Percentiles rank a stretch among this genome's conserved stretches.
Evolutionary conservation across 2,329 filamentous ascomycete genomes (phyloP).

Genomic region (Mycocentrospora acerina): DNA sequence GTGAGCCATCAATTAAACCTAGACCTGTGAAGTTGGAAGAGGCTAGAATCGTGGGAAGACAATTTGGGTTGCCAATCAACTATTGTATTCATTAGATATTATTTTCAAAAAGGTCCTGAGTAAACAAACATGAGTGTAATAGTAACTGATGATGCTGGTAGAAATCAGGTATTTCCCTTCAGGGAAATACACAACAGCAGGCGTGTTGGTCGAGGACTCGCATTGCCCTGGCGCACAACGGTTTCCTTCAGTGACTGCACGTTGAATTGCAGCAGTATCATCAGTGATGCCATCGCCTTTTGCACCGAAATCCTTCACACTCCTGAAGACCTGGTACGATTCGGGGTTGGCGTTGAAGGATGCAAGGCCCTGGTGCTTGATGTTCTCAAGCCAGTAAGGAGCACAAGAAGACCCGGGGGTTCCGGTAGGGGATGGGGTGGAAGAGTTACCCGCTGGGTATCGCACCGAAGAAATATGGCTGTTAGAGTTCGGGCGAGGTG

Average conservation of each 20-base stretch:
- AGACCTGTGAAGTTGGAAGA: constrained; percentile 55
- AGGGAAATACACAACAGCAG: constrained; percentile 60
- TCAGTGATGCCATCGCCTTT: constrained; percentile 38
- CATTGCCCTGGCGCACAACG: constrained; percentile 47
- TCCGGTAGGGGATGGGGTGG: constrained; percentile 13
- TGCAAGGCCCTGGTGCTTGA: constrained; percentile 45
- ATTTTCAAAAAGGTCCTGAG: neutral
- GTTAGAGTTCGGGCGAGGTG: too few species aligned
- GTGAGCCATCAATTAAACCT: constrained; percentile 60
- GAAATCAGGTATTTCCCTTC: constrained; percentile 61
- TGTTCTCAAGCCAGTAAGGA: constrained; percentile 45
- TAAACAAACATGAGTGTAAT: constrained; percentile 55
- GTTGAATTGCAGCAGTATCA: constrained; percentile 57
- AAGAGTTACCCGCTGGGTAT: too few species aligned
- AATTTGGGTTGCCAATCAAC: constrained; percentile 61
- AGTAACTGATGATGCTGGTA: constrained; percentile 61
- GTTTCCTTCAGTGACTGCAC: constrained; percentile 43
- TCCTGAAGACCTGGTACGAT: constrained; percentile 45
- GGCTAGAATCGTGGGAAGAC: constrained; percentile 58
- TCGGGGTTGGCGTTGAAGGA: constrained; percentile 42
- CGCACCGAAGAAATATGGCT: too few species aligned
- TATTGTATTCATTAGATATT: constrained; percentile 9
- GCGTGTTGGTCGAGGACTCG: constrained; percentile 52
- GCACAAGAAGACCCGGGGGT: constrained; percentile 19
- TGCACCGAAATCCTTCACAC: constrained; percentile 48